phyloP scores from a whole-genome alignment of 2,329 filamentous ascomycete species.

The Rhinocladiella mackenziei region DNA sequence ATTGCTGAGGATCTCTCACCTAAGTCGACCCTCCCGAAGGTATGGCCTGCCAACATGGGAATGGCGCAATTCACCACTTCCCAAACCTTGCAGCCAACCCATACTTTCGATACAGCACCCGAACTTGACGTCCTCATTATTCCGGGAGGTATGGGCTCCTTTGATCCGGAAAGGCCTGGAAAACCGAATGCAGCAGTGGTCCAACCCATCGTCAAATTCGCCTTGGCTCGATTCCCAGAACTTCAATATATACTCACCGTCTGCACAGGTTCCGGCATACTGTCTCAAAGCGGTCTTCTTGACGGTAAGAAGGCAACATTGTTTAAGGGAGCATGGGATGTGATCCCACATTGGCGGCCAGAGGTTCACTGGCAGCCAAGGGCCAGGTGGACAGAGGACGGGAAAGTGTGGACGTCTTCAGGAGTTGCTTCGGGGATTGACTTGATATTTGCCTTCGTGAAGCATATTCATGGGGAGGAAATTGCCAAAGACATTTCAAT shows the following conservation, averaged over 20 bases:
- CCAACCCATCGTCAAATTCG: constrained; percentile 11
- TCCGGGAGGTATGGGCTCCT: constrained; percentile 56
- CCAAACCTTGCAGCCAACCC: constrained; percentile 46
- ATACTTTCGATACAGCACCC: constrained; percentile 41
- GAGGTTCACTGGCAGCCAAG: constrained; percentile 57
- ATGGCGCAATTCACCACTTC: constrained; percentile 16
- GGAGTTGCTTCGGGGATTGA: constrained; percentile 61
- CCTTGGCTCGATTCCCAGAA: constrained; percentile 4
- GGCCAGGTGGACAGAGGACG: constrained; percentile 62
- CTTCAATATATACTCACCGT: constrained; percentile 50
- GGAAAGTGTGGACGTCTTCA: constrained; percentile 62
- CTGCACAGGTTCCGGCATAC: constrained; percentile 60
- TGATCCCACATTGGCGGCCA: constrained; percentile 46
- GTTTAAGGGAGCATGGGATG: constrained; percentile 53
- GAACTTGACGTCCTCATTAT: constrained; percentile 57
- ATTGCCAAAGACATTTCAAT: constrained; percentile 47
- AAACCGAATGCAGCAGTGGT: constrained; percentile 7
- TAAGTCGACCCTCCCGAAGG: constrained; percentile 5
- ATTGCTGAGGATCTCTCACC: constrained; percentile 5
- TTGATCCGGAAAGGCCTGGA: constrained; percentile 2
- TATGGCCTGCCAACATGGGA: constrained; percentile 10
- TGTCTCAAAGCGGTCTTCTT: constrained; percentile 56
- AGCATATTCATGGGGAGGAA: constrained; percentile 50
- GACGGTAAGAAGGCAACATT: constrained; percentile 59
- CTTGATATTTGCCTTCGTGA: constrained; percentile 55